These are phyloP conservation scores for Rhizophagus clarus DNA, from an alignment of 192 early-diverging fungal species.

Conservation along the genomic window DNA sequence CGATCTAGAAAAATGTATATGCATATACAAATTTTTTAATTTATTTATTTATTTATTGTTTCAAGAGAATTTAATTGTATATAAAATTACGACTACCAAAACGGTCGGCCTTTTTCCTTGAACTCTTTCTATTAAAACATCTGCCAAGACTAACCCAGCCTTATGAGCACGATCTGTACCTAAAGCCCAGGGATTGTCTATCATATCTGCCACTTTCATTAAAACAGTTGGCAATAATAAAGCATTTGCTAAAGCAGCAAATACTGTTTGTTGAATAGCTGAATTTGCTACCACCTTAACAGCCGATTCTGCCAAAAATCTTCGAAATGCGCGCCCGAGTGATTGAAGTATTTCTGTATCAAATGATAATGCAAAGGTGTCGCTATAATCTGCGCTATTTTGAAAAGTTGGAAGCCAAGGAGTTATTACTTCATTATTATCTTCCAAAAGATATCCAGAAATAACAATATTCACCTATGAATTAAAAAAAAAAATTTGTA, in stretches of 20 bases:
- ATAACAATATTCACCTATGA: constrained; percentile 55
- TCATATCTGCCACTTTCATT: constrained; percentile 56
- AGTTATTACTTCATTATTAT: constrained; percentile 36
- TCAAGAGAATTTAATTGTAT: constrained; percentile 1
- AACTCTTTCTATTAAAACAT: constrained; percentile 54
- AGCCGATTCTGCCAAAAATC: constrained; percentile 53
- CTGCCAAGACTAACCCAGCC: constrained; percentile 58
- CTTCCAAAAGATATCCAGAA: constrained; percentile 58
- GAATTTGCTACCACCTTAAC: constrained; percentile 51
- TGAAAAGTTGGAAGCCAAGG: constrained; percentile 52
- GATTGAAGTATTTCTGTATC: constrained; percentile 47
- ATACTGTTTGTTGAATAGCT: constrained; percentile 53
- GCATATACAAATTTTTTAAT: not conserved
- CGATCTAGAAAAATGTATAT: constrained; percentile 38
- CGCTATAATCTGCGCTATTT: constrained; percentile 33
- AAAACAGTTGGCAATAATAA: constrained; percentile 52
- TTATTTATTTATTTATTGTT: not conserved
- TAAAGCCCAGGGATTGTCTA: constrained; percentile 63
- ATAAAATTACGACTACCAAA: constrained; percentile 37
- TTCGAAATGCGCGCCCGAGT: constrained; percentile 51
- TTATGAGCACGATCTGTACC: constrained; percentile 56
- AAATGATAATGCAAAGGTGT: constrained; percentile 55
- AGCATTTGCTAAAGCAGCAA: constrained; percentile 53
- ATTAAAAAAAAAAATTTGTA: not conserved
- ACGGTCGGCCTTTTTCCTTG: constrained; percentile 59